Conservation (phyloP, 2,329 filamentous ascomycete species). For the Raffaelea ambrosiae region DNA sequence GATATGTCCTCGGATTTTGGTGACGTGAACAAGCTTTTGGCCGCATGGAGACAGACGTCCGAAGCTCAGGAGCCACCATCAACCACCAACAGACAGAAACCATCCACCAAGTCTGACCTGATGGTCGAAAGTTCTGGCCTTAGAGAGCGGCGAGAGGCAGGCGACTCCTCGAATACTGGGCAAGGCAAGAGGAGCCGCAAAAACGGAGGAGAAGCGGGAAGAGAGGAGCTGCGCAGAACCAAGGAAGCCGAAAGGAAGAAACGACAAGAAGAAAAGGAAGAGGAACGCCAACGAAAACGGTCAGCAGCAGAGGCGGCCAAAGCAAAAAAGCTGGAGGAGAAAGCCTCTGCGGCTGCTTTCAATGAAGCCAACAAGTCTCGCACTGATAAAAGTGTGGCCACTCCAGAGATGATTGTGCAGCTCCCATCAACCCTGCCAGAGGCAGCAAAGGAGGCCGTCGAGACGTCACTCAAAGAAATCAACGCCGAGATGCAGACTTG, state of each 20-base stretch:
- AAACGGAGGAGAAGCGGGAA: conserved; percentile 8
- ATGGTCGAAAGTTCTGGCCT: no score
- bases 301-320: conserved; percentile 50
- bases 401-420: conserved; percentile 70
- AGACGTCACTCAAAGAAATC: conserved; percentile 41
- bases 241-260: conserved; percentile 48
- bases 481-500: conserved; percentile 37
- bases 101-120: no score
- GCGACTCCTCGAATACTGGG: not conserved
- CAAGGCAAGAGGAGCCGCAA: conserved; percentile 14
- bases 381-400: conserved; percentile 64
- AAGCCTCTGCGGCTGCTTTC: conserved; percentile 55
- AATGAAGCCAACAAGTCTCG: conserved; percentile 66
- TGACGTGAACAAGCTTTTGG: not conserved
- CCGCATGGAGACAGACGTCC: conserved; percentile 3
- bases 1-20: not conserved
- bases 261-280: conserved; percentile 48
- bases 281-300: conserved; percentile 47
- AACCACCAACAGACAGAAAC: no score
- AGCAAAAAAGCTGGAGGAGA: conserved; percentile 54
- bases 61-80: no score
- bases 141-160: no score
- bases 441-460: conserved; percentile 34
- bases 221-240: conserved; percentile 39
- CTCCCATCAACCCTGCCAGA: conserved; percentile 49